A percentile compares a stretch with the other conserved stretches of the same genome.
Evolutionary conservation across 305 asterid genomes (phyloP).

Genomic region (Fraxinus platypoda): DNA sequence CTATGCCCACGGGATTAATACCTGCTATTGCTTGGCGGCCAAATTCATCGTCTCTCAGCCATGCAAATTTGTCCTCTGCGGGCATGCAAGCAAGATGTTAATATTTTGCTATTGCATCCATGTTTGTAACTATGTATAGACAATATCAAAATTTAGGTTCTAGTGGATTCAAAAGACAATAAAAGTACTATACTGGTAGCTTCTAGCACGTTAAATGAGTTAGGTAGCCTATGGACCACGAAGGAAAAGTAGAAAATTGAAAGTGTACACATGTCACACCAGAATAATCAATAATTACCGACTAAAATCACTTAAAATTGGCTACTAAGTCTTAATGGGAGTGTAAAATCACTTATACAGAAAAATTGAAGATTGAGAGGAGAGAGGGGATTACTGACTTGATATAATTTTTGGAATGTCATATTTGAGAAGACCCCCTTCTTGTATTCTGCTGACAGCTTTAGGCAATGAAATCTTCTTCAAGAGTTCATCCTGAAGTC

Average conservation of each 20-base stretch:
- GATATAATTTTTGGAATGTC: conserved; percentile 76
- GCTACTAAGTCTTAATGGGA: background rate
- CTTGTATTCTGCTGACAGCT: conserved; percentile 64
- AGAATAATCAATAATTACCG: background rate
- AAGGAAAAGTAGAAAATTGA: background rate
- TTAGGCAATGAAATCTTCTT: conserved; percentile 72
- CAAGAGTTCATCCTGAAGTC: conserved; percentile 66
- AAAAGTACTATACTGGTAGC: background rate
- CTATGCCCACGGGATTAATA: conserved; percentile 73
- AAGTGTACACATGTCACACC: background rate
- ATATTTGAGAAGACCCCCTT: conserved; percentile 76
- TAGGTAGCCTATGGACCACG: background rate
- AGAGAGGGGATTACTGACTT: conserved; percentile 44
- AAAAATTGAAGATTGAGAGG: background rate
- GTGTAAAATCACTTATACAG: background rate
- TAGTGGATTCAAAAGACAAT: conserved; percentile 14
- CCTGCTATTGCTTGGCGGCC: conserved; percentile 91
- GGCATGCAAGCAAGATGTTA: background rate
- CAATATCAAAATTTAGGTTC: background rate
- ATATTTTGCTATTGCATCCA: background rate
- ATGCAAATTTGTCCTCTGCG: conserved; percentile 82
- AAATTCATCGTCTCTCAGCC: conserved; percentile 94
- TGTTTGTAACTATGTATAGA: background rate
- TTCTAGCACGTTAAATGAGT: background rate
- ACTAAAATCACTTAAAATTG: background rate